phyloP scores from a whole-genome alignment of 768 basidiomycete species.

The Russula lepida region DNA sequence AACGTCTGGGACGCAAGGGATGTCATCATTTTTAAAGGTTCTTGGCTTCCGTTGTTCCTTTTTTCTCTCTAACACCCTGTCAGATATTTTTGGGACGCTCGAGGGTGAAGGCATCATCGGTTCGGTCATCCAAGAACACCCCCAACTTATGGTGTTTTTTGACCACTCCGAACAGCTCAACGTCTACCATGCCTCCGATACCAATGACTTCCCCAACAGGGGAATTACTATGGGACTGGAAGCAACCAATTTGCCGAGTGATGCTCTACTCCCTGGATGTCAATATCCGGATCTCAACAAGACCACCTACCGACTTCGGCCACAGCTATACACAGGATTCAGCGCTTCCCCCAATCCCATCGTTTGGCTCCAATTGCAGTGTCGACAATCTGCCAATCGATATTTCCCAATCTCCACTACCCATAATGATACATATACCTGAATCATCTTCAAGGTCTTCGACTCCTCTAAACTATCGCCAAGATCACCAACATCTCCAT shows the following conservation, averaged over 20 bases:
- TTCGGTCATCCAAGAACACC: neutral
- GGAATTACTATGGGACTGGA: neutral
- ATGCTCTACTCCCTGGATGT: neutral
- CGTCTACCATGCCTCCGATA: neutral
- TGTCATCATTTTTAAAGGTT: constrained; percentile 10
- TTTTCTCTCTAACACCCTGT: neutral
- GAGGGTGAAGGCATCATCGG: neutral
- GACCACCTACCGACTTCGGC: neutral
- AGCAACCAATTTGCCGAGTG: neutral
- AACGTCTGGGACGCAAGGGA: constrained; percentile 1
- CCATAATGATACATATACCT: neutral
- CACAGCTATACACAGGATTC: neutral
- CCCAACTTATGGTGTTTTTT: neutral
- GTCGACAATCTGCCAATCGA: neutral
- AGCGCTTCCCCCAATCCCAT: neutral
- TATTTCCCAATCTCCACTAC: no score
- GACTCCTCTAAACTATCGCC: neutral
- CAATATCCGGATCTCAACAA: neutral
- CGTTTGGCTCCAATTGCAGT: neutral
- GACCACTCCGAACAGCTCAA: neutral
- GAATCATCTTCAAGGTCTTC: neutral
- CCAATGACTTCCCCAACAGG: neutral
- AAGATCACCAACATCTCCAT: neutral
- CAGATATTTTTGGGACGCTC: neutral
- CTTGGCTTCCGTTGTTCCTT: neutral